These are phyloP conservation scores for Taphrina wiesneri DNA, from an alignment of 1,139 yeast species.

Conservation along the genomic window DNA sequence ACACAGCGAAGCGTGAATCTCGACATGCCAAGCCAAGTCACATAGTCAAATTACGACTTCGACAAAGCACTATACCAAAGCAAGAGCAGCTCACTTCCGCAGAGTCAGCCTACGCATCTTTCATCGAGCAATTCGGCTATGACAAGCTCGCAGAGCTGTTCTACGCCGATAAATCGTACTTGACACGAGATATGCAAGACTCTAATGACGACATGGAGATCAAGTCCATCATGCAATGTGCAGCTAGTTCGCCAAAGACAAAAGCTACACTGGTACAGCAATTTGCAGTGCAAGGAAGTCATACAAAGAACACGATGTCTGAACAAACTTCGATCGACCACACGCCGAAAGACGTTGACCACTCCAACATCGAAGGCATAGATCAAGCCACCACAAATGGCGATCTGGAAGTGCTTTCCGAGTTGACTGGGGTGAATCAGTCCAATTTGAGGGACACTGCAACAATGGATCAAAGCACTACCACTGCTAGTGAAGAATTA, in stretches of 20 bases:
- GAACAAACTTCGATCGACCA: background rate
- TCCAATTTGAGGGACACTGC: background rate
- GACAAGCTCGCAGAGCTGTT: background rate
- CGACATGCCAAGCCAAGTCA: background rate
- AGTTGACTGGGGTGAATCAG: background rate
- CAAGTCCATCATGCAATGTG: background rate
- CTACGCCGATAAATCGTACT: background rate
- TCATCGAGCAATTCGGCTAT: background rate
- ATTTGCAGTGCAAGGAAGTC: too few relatives aligned
- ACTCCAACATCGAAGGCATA: background rate
- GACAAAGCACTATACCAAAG: background rate
- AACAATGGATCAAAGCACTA: background rate
- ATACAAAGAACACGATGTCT: too few relatives aligned
- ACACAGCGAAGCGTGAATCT: background rate
- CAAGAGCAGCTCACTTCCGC: background rate
- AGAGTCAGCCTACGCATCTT: background rate
- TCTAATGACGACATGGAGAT: background rate
- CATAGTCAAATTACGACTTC: background rate
- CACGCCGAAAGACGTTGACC: background rate
- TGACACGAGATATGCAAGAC: background rate
- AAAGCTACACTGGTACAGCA: too few relatives aligned
- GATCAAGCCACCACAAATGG: slow-evolving; percentile 1
- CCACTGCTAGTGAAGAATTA: background rate
- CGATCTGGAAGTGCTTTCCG: background rate
- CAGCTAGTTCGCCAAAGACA: background rate